Evolutionary conservation across 768 basidiomycete species (phyloP), one percentile per base, ranked within the genome.

Genomic region (Amanita pseudoporphyria): DNA sequence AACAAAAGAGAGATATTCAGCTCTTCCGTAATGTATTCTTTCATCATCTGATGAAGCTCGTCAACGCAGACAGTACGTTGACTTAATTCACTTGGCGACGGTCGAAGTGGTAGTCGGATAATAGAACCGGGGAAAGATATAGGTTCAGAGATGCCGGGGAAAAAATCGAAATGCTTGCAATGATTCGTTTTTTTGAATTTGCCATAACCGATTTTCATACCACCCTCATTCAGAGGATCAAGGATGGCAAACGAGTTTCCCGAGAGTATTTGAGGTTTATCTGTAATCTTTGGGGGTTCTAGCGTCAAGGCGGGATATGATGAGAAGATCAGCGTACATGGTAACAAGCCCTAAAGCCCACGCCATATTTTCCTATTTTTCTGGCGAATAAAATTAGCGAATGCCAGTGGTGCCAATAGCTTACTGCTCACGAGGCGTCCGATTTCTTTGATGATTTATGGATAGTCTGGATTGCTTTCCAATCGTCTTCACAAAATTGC

Each of bases 361-460:
- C n/a, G n/a, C n/a, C n/a, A n/a, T n/a, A n/a, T n/a, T n/a, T 78
- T 16, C 76, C 76, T 6, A 73, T 76, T 60, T 73, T 76, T 0
- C 74, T 76, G 56, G 14, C n/a, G 24, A 35, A 9, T 4, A 16
- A 10, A 21, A 7, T 44, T 9, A 13, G 28, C 13, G 18, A 52
- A 26, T 1, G 36, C 24, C 24, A 16, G 3, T 2, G 5, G 12
- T 12, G 42, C 9, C 18, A 36, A 24, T 14, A 13, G 22, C 24
- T 40, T 22, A 58, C n/a, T n/a, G n/a, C 67, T 53, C 57, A 72
- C 73, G 71, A 69, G 0, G 63, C 64, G 55, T 77, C 76, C 0
- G 57, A 55, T 33, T 57, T 66, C 57, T 78, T 78, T 0, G n/a
- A n/a, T n/a, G n/a, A n/a, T n/a, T n/a, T n/a, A n/a, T n/a, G n/a